Base-by-base conservation (phyloP, 441 rosid species). In the Brassica hybrid region DNA sequence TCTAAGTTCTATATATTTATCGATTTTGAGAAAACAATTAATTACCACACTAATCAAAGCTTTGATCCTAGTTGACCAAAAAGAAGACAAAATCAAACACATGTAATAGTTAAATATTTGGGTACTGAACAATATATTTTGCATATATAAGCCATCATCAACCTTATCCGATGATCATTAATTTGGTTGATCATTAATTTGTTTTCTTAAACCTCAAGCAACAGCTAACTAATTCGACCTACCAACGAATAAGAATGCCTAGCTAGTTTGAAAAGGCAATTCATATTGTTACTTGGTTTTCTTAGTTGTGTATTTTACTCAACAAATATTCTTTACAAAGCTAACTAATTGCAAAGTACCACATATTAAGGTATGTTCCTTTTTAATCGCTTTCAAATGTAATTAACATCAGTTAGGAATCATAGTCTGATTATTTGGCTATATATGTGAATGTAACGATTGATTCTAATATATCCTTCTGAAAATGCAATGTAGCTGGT, bases 241-340 rank as follows among this genome's bases (percentile, higher is more conserved):
- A 71, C 80, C 76, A 57, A 77, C 41, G 76, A 65, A 77, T 58
- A 57, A n/a, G n/a, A n/a, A n/a, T n/a, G n/a, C n/a, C n/a, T n/a
- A n/a, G n/a, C n/a, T n/a, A n/a, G 25, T 56, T 71, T 62, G 63
- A 58, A 16, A 38, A 70, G 9, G 10, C 2, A 27, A 56, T 56
- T 13, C 2, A 32, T 32, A 32, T 32, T 64, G 68, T 70, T 72
- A 43, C 14, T 38, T 25, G 14, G 21, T 12, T 23, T n/a, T n/a
- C n/a, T n/a, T n/a, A n/a, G n/a, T 6, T 70, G 18, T 69, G 7
- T 23, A 18, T 23, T 19, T 69, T 17, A 36, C 74, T 57, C 34
- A 7, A 57, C 21, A 57, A 56, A 70, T 19, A 7, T 70, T 70
- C 58, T 23, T 25, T 71, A 64, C 25, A 59, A 71, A 59, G 75